Conservation (phyloP, 1,139 yeast genomes). For the Kurtzmaniella quercitrusa region DNA sequence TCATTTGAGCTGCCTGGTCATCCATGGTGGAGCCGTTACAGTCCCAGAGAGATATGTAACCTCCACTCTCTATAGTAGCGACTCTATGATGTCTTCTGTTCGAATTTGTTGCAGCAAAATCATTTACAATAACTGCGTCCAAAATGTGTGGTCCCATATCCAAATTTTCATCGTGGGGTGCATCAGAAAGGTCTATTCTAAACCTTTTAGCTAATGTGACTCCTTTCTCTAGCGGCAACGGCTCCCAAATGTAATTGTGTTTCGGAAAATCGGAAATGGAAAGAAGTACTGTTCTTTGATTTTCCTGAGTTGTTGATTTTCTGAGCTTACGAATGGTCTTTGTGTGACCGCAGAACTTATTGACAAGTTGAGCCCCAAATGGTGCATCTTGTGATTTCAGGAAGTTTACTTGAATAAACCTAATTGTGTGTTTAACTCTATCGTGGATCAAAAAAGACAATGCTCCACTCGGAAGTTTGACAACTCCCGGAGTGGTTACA, state of each 20-base stretch:
- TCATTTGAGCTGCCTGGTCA: conserved; percentile 26
- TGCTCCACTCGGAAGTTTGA: conserved; percentile 14
- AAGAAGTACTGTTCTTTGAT: conserved; percentile 25
- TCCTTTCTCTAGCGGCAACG: conserved; percentile 26
- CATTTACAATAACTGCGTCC: conserved; percentile 33
- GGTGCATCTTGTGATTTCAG: conserved; percentile 11
- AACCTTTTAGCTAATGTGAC: conserved; percentile 29
- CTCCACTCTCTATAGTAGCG: conserved; percentile 53
- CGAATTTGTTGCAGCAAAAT: conserved; percentile 19
- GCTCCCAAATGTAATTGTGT: conserved; percentile 67
- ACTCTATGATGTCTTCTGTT: conserved; percentile 30
- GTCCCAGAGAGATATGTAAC: conserved; percentile 62
- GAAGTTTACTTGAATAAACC: conserved; percentile 17
- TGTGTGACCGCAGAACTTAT: conserved; percentile 78
- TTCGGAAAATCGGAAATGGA: conserved; percentile 42
- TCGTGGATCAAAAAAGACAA: conserved; percentile 35
- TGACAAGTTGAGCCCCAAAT: conserved; percentile 18
- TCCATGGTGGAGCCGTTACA: conserved; percentile 36
- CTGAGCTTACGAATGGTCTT: conserved; percentile 68
- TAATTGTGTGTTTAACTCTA: conserved; percentile 32
- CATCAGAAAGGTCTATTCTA: conserved; percentile 22
- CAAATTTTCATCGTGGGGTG: conserved; percentile 5
- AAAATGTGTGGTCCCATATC: conserved; percentile 14
- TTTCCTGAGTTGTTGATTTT: conserved; percentile 43
- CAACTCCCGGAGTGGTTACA: conserved; percentile 20